A percentile compares a stretch with the other conserved stretches of the same genome.
phyloP scores from a whole-genome alignment of 1,139 yeast species.

The Debaryomyces udenii region DNA sequence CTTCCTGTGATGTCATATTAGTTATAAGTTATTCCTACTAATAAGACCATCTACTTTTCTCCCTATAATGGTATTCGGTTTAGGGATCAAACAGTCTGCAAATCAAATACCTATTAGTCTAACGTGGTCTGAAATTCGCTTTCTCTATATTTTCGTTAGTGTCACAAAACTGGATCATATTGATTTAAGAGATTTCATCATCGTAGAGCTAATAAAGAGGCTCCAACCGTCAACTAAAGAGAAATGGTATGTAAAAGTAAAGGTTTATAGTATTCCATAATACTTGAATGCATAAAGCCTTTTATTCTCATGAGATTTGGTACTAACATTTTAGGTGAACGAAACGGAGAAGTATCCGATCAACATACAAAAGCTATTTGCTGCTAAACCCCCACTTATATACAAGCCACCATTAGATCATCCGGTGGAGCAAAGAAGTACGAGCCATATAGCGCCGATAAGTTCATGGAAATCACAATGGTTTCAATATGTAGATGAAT shows the following conservation, averaged over 20 bases:
- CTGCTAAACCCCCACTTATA: slow-evolving; percentile 69
- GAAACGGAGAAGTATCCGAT: slow-evolving; percentile 58
- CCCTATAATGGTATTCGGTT: background rate
- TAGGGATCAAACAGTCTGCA: too few species aligned
- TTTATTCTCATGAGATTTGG: too few species aligned
- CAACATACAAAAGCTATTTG: slow-evolving; percentile 65
- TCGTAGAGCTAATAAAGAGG: too few species aligned
- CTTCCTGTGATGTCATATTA: slow-evolving; percentile 2
- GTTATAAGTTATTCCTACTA: background rate
- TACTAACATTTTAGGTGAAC: slow-evolving; percentile 11
- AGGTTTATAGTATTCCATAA: too few species aligned
- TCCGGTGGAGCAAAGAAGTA: slow-evolving; percentile 53
- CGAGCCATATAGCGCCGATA: slow-evolving; percentile 56
- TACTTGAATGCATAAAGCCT: too few species aligned
- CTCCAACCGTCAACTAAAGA: too few species aligned
- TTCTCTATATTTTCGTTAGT: too few species aligned
- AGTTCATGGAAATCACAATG: slow-evolving; percentile 39
- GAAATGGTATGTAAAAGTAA: too few species aligned
- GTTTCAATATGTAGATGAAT: slow-evolving; percentile 33
- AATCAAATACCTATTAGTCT: too few species aligned
- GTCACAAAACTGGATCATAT: too few species aligned
- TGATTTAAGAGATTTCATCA: too few species aligned
- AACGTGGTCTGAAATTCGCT: too few species aligned
- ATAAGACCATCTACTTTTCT: background rate
- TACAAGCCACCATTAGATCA: slow-evolving; percentile 58